Evolutionary conservation across 768 basidiomycete species (phyloP), one percentile per base, ranked within the genome.

Genomic region (Boletus reticulatus): DNA sequence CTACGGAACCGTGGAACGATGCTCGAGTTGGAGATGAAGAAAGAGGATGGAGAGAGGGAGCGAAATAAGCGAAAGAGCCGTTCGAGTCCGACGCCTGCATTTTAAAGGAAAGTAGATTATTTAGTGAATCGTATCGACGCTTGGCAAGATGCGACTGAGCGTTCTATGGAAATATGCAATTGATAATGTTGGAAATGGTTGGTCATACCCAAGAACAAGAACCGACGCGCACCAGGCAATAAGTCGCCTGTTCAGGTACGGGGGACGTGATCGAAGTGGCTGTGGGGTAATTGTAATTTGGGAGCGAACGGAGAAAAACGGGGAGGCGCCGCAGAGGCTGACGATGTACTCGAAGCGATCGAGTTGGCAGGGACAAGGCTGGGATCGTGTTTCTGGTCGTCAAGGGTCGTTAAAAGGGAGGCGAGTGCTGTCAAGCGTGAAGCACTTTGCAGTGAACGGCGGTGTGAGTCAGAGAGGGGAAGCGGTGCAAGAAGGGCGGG

Each of bases 151-250:
- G n/a, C n/a, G 59, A 55, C 53, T 55, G 62, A 53, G 62, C 68
- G 68, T 61, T 69, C 68, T 66, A 68, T 59, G 20, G 60, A 62
- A 66, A 69, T 69, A 69, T 69, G 69, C 54, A 72, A 72, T 71
- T 67, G 62, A 63, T 53, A 48, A 54, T 61, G 69, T 71, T 70
- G 68, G 69, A 70, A 70, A 70, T 70, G 51, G 59, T 58, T 59
- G 67, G 67, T 69, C 69, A 72, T 72, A 69, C 60, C 67, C 67
- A 63, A 69, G 62, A 52, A 55, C 61, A 63, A 60, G 61, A 69
- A 58, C 60, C 61, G 62, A 62, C 53, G 65, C 70, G 64, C 61
- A 68, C 70, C 65, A 65, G 65, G 57, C 56, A 65, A 63, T 45
- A 36, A 48, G 62, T 67, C 50, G 65, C 62, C 59, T 60, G 53